Evolutionary conservation across 495 filamentous ascomycete species (phyloP).

Genomic region (Ascobolus immersus): DNA sequence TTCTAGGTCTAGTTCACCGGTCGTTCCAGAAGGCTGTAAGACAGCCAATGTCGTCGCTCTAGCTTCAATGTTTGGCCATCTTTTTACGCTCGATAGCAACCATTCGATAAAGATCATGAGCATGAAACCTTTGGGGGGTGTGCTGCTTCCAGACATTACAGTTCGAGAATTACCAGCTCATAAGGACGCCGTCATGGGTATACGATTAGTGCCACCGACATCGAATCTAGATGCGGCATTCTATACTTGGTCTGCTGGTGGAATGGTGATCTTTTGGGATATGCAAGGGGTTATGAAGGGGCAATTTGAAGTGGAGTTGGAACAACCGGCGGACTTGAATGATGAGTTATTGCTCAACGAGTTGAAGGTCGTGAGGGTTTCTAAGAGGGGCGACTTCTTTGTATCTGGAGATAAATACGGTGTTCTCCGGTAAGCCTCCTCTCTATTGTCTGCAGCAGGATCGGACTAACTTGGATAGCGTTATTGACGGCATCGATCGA

Average conservation of each 20-base stretch:
- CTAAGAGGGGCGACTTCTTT: conserved; percentile 33
- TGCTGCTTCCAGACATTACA: conserved; percentile 15
- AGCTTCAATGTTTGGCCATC: conserved; percentile 36
- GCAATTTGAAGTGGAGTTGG: conserved; percentile 39
- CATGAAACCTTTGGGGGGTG: conserved; percentile 15
- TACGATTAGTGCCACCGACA: conserved; percentile 31
- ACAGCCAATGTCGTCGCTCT: conserved; percentile 31
- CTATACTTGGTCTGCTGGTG: conserved; percentile 63
- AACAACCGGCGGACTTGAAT: conserved; percentile 29
- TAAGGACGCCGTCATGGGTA: conserved; percentile 52
- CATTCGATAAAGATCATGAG: conserved; percentile 42
- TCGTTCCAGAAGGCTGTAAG: conserved; percentile 13
- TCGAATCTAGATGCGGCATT: conserved; percentile 41
- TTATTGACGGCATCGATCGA: conserved; percentile 19
- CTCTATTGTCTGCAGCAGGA: background rate
- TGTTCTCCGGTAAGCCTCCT: conserved; percentile 35
- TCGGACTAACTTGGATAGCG: conserved; percentile 15
- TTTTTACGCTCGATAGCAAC: conserved; percentile 52
- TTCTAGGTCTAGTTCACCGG: conserved; percentile 14
- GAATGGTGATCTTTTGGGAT: conserved; percentile 59
- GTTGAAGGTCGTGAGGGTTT: conserved; percentile 40
- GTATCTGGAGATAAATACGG: conserved; percentile 68
- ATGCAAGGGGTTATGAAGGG: conserved; percentile 38
- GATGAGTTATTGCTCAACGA: conserved; percentile 46
- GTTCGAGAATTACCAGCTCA: conserved; percentile 37